phyloP scores from a whole-genome alignment of 1,284 basidiomycete species.

The Lentinula novae-zelandiae region DNA sequence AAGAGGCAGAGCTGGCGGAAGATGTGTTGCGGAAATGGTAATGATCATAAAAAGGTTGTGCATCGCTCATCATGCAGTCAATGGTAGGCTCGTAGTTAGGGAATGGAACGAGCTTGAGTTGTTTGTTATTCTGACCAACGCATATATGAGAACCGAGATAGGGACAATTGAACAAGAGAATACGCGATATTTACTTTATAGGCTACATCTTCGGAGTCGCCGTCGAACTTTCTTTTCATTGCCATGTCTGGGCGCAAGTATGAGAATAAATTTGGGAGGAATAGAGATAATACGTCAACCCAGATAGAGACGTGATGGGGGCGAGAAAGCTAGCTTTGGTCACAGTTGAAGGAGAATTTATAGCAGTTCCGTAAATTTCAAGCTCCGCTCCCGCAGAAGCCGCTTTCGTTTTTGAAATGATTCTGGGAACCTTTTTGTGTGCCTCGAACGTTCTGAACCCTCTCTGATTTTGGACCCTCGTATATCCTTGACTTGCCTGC shows the following conservation, averaged over 20 bases:
- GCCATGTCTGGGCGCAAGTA: slow-evolving; percentile 42
- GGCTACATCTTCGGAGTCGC: slow-evolving; percentile 48
- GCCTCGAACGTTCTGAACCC: too few species aligned
- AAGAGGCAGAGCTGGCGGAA: slow-evolving; percentile 57
- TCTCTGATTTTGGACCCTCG: too few species aligned
- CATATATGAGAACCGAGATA: neutral
- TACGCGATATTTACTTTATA: slow-evolving; percentile 28
- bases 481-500: too few species aligned
- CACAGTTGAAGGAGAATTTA: neutral
- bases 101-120: slow-evolving; percentile 69
- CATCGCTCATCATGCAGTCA: slow-evolving; percentile 56
- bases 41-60: slow-evolving; percentile 46
- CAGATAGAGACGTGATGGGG: neutral
- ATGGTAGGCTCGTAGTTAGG: slow-evolving; percentile 55
- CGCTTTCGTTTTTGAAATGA: neutral
- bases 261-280: neutral
- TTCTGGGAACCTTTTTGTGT: neutral
- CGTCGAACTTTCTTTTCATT: slow-evolving; percentile 70
- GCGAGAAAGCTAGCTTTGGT: neutral
- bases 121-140: slow-evolving; percentile 50
- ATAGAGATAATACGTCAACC: neutral
- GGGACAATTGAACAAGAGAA: neutral
- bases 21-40: slow-evolving; percentile 66
- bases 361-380: neutral
- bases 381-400: neutral